These are phyloP conservation scores for Heritiera fomes DNA, from an alignment of 345 rosid species.

Conservation along the genomic window DNA sequence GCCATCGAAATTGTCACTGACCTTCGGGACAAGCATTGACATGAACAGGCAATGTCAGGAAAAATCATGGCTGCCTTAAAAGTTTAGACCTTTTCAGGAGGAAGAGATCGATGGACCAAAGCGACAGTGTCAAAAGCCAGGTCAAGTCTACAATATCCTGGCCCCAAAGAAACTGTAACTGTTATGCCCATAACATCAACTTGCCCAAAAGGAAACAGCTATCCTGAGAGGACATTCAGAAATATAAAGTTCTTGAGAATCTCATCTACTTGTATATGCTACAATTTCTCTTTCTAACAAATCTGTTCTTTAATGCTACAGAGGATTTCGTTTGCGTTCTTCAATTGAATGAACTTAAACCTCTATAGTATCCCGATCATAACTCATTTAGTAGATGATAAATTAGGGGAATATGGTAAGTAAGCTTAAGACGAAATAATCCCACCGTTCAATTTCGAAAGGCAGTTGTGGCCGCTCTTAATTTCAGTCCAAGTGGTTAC, in stretches of 20 bases:
- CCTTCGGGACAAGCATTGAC: not conserved
- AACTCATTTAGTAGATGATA: not conserved
- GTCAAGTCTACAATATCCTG: not conserved
- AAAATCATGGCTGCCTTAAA: not conserved
- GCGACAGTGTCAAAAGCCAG: not conserved
- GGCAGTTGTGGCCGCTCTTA: slow-evolving; percentile 13
- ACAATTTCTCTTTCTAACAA: not conserved
- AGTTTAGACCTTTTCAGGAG: not conserved
- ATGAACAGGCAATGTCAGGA: not conserved
- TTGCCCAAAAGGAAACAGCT: not conserved
- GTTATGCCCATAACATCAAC: not conserved
- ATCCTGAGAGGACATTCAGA: slow-evolving; percentile 7
- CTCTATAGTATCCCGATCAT: not conserved
- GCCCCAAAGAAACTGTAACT: not conserved
- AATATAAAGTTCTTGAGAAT: slow-evolving; percentile 9
- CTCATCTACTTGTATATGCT: not conserved
- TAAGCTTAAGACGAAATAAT: not conserved
- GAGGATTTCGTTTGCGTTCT: not conserved
- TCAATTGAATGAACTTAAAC: not conserved
- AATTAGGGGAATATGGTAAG: not conserved
- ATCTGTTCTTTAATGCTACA: not conserved
- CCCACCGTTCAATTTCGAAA: slow-evolving; percentile 17
- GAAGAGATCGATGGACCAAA: not conserved
- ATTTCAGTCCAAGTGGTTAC: slow-evolving; percentile 53
- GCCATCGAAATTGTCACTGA: not conserved